Evolutionary conservation across 2,329 filamentous ascomycete genomes (phyloP).

Genomic region (Stagonosporopsis chrysanthemi): DNA sequence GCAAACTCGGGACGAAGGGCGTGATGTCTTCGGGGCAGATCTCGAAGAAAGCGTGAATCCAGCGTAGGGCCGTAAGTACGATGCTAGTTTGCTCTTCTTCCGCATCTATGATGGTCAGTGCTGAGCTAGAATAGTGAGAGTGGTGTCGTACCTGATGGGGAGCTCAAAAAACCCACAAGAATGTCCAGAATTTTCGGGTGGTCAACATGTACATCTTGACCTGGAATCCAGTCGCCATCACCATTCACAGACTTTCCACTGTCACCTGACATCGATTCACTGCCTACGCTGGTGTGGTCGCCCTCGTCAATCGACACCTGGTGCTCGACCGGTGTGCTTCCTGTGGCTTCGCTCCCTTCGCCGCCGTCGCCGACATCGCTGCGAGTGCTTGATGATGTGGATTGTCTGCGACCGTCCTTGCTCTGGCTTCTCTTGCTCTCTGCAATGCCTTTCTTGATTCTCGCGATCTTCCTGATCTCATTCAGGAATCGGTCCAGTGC

Average conservation of each 20-base stretch:
- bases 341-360: slow-evolving; percentile 64
- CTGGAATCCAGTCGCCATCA: slow-evolving; percentile 95
- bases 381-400: slow-evolving; percentile 66
- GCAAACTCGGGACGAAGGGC: slow-evolving; percentile 88
- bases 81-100: slow-evolving; percentile 78
- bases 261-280: slow-evolving; percentile 43
- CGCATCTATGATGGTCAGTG: slow-evolving; percentile 48
- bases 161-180: slow-evolving; percentile 85
- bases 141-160: slow-evolving; percentile 70
- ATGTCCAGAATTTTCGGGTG: slow-evolving; percentile 92
- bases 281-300: slow-evolving; percentile 54
- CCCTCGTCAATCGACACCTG: slow-evolving; percentile 59
- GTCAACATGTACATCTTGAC: slow-evolving; percentile 95
- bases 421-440: slow-evolving; percentile 78
- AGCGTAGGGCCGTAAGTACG: slow-evolving; percentile 86
- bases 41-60: slow-evolving; percentile 96
- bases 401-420: slow-evolving; percentile 72
- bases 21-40: slow-evolving; percentile 97
- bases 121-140: background rate
- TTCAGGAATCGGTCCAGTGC: slow-evolving; percentile 88
- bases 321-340: slow-evolving; percentile 53
- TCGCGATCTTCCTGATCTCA: slow-evolving; percentile 93
- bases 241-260: slow-evolving; percentile 57
- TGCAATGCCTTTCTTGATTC: slow-evolving; percentile 88
- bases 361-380: slow-evolving; percentile 29